A percentile compares a stretch with the other conserved stretches of the same genome.
Evolutionary conservation across 768 basidiomycete species (phyloP).

Genomic region (Pleurotus tuoliensis): DNA sequence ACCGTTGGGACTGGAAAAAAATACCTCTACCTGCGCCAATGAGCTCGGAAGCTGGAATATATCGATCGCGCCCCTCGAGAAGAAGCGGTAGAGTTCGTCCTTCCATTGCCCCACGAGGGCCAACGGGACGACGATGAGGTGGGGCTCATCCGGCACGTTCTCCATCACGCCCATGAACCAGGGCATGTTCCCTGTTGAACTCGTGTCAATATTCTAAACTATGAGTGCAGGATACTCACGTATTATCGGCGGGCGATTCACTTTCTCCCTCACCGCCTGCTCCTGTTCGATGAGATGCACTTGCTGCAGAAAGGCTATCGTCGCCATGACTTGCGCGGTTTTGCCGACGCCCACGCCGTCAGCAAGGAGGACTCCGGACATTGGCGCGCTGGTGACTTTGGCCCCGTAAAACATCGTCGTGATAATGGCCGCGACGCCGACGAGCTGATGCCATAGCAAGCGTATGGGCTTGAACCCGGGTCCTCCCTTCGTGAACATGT

Average conservation of each 20-base stretch:
- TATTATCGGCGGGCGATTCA: no score
- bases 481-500: no score
- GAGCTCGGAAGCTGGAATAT: not conserved
- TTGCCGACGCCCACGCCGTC: constrained; percentile 18
- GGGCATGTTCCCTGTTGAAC: not conserved
- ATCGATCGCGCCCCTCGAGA: constrained; percentile 6
- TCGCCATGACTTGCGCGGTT: constrained; percentile 14
- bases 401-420: no score
- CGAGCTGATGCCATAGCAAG: no score
- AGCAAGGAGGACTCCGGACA: not conserved
- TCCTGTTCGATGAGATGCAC: not conserved
- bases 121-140: constrained; percentile 18
- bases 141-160: constrained; percentile 7
- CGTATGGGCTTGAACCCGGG: no score
- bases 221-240: not conserved
- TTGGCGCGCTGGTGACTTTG: no score
- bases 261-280: not conserved
- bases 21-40: not conserved
- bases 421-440: no score
- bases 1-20: not conserved
- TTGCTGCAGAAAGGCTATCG: constrained; percentile 7
- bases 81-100: constrained; percentile 12
- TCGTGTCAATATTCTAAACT: not conserved
- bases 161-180: not conserved
- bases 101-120: constrained; percentile 21